Conservation (phyloP, 225 moss, liverwort and hornwort species). For the Ulota crispa region DNA sequence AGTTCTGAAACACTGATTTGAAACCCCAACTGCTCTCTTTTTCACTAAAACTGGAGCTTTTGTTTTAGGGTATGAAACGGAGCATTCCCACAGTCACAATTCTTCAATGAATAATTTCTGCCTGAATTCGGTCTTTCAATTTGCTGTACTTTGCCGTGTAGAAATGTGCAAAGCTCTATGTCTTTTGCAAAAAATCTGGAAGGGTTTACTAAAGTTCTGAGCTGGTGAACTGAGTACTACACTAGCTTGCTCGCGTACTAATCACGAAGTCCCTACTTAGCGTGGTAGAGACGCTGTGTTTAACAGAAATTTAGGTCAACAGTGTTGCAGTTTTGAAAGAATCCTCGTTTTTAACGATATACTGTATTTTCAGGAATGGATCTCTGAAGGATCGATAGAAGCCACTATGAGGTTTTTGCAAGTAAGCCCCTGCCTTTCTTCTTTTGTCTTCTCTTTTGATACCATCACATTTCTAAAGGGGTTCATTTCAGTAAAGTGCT, state of each 20-base stretch:
- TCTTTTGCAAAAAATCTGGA: neutral
- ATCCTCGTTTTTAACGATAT: neutral
- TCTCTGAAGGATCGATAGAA: constrained; percentile 16
- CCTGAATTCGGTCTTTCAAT: neutral
- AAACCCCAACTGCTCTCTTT: neutral
- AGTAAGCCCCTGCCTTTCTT: constrained; percentile 20
- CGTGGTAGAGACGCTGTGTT: constrained; percentile 8
- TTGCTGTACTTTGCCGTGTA: neutral
- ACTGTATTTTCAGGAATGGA: constrained; percentile 10
- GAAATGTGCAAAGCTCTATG: neutral
- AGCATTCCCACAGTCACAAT: neutral
- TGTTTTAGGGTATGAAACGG: neutral
- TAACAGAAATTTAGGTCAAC: neutral
- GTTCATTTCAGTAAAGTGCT: too few relatives aligned
- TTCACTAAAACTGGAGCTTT: neutral
- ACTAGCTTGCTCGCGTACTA: constrained; percentile 8
- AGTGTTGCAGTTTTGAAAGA: neutral
- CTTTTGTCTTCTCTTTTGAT: neutral
- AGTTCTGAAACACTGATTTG: neutral
- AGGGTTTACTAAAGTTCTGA: neutral
- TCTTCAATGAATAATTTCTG: neutral
- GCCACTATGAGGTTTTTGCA: constrained; percentile 20
- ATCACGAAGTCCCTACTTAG: neutral
- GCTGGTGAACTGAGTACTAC: neutral
- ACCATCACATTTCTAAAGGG: neutral